Percentiles rank a stretch among this genome's conserved stretches.
phyloP scores from a whole-genome alignment of 1,139 yeast genomes.

The Scheffersomyces insectosa region DNA sequence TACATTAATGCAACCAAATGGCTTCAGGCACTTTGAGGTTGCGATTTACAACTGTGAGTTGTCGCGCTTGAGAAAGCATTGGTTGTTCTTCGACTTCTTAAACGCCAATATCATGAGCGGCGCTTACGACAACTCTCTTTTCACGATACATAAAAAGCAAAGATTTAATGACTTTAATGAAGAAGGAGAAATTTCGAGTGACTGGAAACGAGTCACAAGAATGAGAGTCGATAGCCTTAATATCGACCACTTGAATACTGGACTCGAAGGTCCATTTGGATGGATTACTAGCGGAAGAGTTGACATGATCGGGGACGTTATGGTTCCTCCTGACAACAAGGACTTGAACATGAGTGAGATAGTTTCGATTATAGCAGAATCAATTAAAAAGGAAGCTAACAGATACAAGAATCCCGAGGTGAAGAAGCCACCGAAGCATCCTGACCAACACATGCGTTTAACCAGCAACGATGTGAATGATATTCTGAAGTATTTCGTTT shows the following conservation, averaged over 20 bases:
- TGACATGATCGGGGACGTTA: slow-evolving; percentile 88
- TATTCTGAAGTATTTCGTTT: slow-evolving; percentile 59
- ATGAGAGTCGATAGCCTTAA: slow-evolving; percentile 81
- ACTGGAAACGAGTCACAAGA: slow-evolving; percentile 71
- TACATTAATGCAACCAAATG: slow-evolving; percentile 77
- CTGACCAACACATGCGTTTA: slow-evolving; percentile 30
- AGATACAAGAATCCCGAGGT: slow-evolving; percentile 40
- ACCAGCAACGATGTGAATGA: slow-evolving; percentile 30
- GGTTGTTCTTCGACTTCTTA: slow-evolving; percentile 85
- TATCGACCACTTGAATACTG: slow-evolving; percentile 86
- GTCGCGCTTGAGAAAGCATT: slow-evolving; percentile 79
- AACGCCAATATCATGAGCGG: slow-evolving; percentile 89
- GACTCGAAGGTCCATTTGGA: slow-evolving; percentile 92
- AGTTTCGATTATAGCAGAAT: slow-evolving; percentile 38
- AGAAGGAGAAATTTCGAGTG: slow-evolving; percentile 10
- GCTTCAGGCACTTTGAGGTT: slow-evolving; percentile 80
- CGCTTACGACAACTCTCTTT: slow-evolving; percentile 86
- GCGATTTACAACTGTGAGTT: slow-evolving; percentile 85
- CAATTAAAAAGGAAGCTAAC: slow-evolving; percentile 42
- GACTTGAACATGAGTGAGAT: slow-evolving; percentile 43
- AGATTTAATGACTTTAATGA: slow-evolving; percentile 43
- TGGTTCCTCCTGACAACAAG: slow-evolving; percentile 67
- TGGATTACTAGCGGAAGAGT: slow-evolving; percentile 94
- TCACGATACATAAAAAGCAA: slow-evolving; percentile 85
- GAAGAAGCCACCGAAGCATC: slow-evolving; percentile 16